Percentiles rank a stretch among this genome's conserved stretches.
Evolutionary conservation across 2,329 filamentous ascomycete genomes (phyloP).

Genomic region (Hymenoscyphus infarciens): DNA sequence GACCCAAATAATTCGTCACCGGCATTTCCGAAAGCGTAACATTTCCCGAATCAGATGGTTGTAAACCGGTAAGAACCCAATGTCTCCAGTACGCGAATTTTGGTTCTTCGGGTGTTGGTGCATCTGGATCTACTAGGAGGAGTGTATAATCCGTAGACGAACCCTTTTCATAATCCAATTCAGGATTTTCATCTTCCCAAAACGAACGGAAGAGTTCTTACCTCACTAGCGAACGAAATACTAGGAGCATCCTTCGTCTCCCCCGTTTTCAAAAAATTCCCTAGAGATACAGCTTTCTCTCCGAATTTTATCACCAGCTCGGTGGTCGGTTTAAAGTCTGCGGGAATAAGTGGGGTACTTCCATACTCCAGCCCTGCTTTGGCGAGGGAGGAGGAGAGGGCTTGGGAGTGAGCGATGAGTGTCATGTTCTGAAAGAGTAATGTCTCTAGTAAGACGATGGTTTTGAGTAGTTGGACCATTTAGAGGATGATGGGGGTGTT

Average conservation of each 20-base stretch:
- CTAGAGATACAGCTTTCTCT: not conserved
- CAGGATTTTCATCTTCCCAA: not conserved
- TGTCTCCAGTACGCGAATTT: not conserved
- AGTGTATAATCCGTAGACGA: not conserved
- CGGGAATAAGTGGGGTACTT: not conserved
- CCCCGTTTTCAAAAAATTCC: not conserved
- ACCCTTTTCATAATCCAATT: not conserved
- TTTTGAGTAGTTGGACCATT: not conserved
- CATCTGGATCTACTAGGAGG: not conserved
- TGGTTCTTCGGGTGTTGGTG: not conserved
- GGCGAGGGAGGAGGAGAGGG: not conserved
- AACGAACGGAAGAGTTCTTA: not conserved
- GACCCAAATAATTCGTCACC: not conserved
- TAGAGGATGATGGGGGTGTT: not conserved
- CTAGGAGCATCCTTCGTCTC: not conserved
- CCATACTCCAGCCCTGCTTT: not conserved
- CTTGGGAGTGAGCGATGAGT: not conserved
- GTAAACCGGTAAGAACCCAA: not conserved
- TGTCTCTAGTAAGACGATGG: not conserved
- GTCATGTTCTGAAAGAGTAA: not conserved
- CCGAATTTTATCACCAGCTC: not conserved
- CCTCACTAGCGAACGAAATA: not conserved
- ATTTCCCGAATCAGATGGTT: not conserved
- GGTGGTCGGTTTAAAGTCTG: conserved; percentile 1
- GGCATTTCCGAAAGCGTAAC: not conserved